phyloP scores from a whole-genome alignment of 163 green algal species.

The Dunaliella salina region DNA sequence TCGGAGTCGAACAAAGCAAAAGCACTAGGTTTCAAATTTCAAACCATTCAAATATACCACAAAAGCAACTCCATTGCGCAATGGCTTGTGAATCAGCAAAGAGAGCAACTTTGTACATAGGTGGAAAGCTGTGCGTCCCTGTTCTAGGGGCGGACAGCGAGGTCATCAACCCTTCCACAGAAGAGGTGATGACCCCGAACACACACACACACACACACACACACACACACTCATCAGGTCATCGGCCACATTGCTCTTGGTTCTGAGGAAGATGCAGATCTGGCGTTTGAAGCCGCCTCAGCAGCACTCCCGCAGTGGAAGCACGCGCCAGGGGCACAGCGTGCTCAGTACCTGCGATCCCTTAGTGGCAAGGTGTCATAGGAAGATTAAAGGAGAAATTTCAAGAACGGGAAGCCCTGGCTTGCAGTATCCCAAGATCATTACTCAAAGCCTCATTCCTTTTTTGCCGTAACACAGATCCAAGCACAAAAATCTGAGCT shows the following conservation, averaged over 20 bases:
- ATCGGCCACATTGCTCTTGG: constrained; percentile 63
- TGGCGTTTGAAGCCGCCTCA: constrained; percentile 49
- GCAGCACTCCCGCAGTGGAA: constrained; percentile 22
- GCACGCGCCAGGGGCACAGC: too few species aligned
- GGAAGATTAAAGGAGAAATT: too few species aligned
- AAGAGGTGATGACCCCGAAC: constrained; percentile 10
- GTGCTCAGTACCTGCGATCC: too few species aligned
- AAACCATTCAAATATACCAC: too few species aligned
- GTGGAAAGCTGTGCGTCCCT: not conserved
- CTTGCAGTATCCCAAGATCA: too few species aligned
- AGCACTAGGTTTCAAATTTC: too few species aligned
- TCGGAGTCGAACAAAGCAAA: too few species aligned
- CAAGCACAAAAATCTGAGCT: constrained; percentile 59
- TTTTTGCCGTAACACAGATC: constrained; percentile 35
- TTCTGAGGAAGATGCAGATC: constrained; percentile 52
- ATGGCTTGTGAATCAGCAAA: too few species aligned
- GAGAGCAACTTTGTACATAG: not conserved
- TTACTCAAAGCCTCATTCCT: too few species aligned
- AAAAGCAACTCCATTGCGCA: too few species aligned
- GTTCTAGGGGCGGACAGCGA: not conserved
- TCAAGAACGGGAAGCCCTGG: too few species aligned
- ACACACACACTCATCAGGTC: constrained; percentile 5
- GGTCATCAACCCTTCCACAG: constrained; percentile 54
- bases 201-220: not conserved
- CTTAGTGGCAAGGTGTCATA: too few species aligned